These are phyloP conservation scores for Astrothelium subdiscretum DNA, from an alignment of 495 filamentous ascomycete genomes.

Conservation along the genomic window DNA sequence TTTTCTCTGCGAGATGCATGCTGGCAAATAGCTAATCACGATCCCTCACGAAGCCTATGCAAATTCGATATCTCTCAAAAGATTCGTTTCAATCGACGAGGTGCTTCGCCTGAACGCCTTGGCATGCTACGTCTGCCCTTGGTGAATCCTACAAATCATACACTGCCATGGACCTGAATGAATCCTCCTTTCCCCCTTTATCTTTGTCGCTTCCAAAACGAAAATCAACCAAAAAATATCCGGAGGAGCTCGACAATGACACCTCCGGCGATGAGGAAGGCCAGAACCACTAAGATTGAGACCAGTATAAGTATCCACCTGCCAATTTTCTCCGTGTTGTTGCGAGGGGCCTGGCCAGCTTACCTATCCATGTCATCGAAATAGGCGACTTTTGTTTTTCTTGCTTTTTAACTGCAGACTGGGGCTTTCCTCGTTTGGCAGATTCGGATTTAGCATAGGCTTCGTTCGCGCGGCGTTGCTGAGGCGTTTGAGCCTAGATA, in stretches of 20 bases:
- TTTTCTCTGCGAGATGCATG: not conserved
- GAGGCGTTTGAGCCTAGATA: constrained; percentile 78
- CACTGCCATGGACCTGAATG: too few relatives aligned
- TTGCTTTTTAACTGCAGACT: constrained; percentile 54
- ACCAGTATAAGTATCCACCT: not conserved
- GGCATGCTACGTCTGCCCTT: not conserved
- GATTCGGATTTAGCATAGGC: constrained; percentile 71
- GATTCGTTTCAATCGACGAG: not conserved
- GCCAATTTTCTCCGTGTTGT: not conserved
- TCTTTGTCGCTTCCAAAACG: not conserved
- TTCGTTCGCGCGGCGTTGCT: constrained; percentile 81
- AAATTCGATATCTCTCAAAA: too few relatives aligned
- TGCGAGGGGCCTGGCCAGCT: constrained; percentile 24
- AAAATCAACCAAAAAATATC: constrained; percentile 47
- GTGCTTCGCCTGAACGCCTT: not conserved
- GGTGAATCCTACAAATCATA: not conserved
- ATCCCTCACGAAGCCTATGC: too few relatives aligned
- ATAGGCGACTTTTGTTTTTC: constrained; percentile 63
- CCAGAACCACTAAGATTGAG: constrained; percentile 48
- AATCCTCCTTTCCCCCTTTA: too few relatives aligned
- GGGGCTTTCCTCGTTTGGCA: constrained; percentile 71
- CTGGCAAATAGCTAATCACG: too few relatives aligned
- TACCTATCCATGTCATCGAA: constrained; percentile 75
- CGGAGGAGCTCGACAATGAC: constrained; percentile 72
- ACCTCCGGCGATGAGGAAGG: constrained; percentile 75